Evolutionary conservation across 139 green algal species (phyloP), one percentile per base, ranked within the genome.

Genomic region (Trebouxia sp.): DNA sequence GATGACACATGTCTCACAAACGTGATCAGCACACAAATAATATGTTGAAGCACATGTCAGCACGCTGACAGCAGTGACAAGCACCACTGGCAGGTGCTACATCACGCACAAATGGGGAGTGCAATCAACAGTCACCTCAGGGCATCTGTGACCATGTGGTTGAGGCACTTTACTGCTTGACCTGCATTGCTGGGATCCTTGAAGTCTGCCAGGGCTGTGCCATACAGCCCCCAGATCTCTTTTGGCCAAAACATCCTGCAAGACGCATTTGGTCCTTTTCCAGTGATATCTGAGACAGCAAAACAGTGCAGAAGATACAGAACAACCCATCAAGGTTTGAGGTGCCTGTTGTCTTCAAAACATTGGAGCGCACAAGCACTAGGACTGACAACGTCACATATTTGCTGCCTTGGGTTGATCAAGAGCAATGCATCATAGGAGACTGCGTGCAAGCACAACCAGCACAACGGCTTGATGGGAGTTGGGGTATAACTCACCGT

Each of bases 201-300:
- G 87, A 99, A 98, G 30, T 94, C 96, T 22, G 89, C 94, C 62
- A 98, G 85, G n/a, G 48, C 26, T 9, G 84, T 10, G 0, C 76
- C 93, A 83, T 98, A 98, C 28, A 86, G 84, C 37, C 92, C 89
- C 97, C 97, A 99, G 26, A 99, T 91, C 26, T 98, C 94, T 15
- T 85, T 82, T 4, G 93, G 93, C 93, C 93, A 97, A 67, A 96
- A 97, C 93, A 97, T 97, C 79, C 83, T 83, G 67, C 50, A 41
- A 75, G 45, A 41, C 43, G n/a, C n/a, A 41, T 32, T 14, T 32
- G 12, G 4, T 1, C 3, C 47, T 26, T 17, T 26, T 53, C 14
- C 47, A 53, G 47, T n/a, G n/a, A n/a, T n/a, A n/a, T n/a, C n/a
- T n/a, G n/a, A n/a, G n/a, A n/a, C n/a, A n/a, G n/a, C n/a, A n/a